A percentile compares a stretch with the other conserved stretches of the same genome.
phyloP scores from a whole-genome alignment of 176 grass and related monocot species.

The Urochloa ruziziensis region DNA sequence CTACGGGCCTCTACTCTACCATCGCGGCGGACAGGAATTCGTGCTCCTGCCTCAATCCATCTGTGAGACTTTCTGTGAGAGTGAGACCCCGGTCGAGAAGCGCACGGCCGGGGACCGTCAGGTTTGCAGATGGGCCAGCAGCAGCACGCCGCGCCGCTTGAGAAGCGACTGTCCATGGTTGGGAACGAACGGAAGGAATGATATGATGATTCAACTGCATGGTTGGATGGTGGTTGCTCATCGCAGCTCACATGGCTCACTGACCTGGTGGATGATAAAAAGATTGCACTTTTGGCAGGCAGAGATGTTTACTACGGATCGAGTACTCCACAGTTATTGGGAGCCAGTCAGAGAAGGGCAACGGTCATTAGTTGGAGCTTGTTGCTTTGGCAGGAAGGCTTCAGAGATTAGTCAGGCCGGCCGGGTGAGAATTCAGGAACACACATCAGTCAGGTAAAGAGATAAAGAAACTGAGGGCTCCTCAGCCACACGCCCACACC shows the following conservation, averaged over 20 bases:
- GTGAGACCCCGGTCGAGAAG: not conserved
- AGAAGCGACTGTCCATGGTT: not conserved
- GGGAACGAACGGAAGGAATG: too few relatives aligned
- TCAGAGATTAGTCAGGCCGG: too few relatives aligned
- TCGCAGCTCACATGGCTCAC: not conserved
- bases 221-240: not conserved
- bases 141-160: not conserved
- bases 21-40: conserved; percentile 4
- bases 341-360: not conserved
- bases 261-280: not conserved
- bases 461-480: not conserved
- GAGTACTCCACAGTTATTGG: not conserved
- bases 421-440: too few relatives aligned
- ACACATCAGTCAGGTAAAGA: not conserved
- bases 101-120: not conserved
- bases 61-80: not conserved
- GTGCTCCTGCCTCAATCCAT: not conserved
- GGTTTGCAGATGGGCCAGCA: not conserved
- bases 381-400: conserved; percentile 32
- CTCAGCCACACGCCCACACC: not conserved
- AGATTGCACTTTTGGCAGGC: not conserved
- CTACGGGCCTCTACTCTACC: too few relatives aligned
- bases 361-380: not conserved
- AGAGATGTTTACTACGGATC: not conserved
- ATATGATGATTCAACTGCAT: conserved; percentile 1